A percentile compares a stretch with the other conserved stretches of the same genome.
phyloP scores from a whole-genome alignment of 1,284 basidiomycete species.

The Melanopsichium pennsylvanicum region DNA sequence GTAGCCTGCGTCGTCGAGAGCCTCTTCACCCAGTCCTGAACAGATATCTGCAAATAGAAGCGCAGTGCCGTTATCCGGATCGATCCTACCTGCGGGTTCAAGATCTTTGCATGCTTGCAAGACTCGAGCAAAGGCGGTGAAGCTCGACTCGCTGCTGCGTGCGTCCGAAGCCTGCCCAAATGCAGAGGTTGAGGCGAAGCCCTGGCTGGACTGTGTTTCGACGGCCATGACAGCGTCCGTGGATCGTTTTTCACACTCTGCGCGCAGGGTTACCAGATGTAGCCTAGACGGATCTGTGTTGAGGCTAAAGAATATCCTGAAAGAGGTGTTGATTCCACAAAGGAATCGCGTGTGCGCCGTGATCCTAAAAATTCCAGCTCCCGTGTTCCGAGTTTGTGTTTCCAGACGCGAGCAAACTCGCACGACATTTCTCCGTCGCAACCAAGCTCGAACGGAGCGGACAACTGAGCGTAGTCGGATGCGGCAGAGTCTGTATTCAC shows the following conservation, averaged over 20 bases:
- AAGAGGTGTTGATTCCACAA: constrained; percentile 29
- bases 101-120: constrained; percentile 43
- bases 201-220: constrained; percentile 6
- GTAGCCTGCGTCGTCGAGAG: constrained; percentile 47
- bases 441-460: neutral
- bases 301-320: constrained; percentile 3
- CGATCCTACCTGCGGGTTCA: constrained; percentile 41
- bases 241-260: neutral
- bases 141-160: constrained; percentile 44
- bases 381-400: constrained; percentile 29
- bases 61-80: constrained; percentile 48
- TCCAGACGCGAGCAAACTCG: constrained; percentile 6
- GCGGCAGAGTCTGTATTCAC: constrained; percentile 8
- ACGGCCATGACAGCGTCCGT: constrained; percentile 8
- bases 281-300: neutral
- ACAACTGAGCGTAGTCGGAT: neutral
- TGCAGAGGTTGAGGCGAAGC: constrained; percentile 19
- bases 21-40: constrained; percentile 28
- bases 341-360: constrained; percentile 12
- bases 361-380: neutral
- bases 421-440: constrained; percentile 7
- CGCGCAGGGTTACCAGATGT: neutral
- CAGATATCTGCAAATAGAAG: constrained; percentile 56
- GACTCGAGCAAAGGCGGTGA: constrained; percentile 54
- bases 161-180: constrained; percentile 6